Evolutionary conservation across 2,329 filamentous ascomycete species (phyloP).

Genomic region (Fusarium hainanense): DNA sequence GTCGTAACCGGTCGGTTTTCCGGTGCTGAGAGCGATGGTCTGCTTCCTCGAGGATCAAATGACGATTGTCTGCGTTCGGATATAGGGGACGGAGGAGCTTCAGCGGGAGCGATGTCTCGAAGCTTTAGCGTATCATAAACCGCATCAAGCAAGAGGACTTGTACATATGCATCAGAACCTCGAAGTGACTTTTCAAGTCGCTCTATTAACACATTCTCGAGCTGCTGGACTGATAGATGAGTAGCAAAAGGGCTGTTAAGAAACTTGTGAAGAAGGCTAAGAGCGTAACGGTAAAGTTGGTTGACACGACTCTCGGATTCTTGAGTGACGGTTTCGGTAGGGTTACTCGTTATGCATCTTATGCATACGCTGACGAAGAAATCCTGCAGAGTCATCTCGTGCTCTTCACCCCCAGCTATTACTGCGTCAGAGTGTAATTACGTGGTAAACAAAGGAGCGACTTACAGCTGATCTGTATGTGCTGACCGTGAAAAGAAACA

Average conservation of each 20-base stretch:
- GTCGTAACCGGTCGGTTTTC: slow-evolving; percentile 50
- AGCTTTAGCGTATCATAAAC: slow-evolving; percentile 79
- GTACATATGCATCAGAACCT: slow-evolving; percentile 74
- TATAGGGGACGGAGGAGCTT: slow-evolving; percentile 57
- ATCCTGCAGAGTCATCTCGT: slow-evolving; percentile 71
- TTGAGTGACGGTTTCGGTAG: slow-evolving; percentile 29
- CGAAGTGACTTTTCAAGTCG: slow-evolving; percentile 71
- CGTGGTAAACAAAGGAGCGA: not conserved
- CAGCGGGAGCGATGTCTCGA: slow-evolving; percentile 56
- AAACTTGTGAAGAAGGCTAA: slow-evolving; percentile 77
- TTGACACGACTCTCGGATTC: slow-evolving; percentile 61
- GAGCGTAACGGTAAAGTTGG: slow-evolving; percentile 75
- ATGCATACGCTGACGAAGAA: slow-evolving; percentile 76
- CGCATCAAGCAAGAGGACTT: slow-evolving; percentile 82
- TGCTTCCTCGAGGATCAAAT: slow-evolving; percentile 55
- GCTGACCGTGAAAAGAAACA: slow-evolving; percentile 44
- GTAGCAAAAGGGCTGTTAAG: slow-evolving; percentile 71
- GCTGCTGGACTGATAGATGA: slow-evolving; percentile 68
- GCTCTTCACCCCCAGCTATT: slow-evolving; percentile 62
- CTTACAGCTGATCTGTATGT: slow-evolving; percentile 63
- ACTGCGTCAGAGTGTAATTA: slow-evolving; percentile 33
- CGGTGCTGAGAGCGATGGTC: slow-evolving; percentile 52
- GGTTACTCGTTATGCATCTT: slow-evolving; percentile 62
- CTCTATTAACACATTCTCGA: slow-evolving; percentile 78
- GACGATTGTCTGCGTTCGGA: slow-evolving; percentile 60